These are phyloP conservation scores for Medicago arabica DNA, from an alignment of 306 rosid species.

Conservation along the genomic window DNA sequence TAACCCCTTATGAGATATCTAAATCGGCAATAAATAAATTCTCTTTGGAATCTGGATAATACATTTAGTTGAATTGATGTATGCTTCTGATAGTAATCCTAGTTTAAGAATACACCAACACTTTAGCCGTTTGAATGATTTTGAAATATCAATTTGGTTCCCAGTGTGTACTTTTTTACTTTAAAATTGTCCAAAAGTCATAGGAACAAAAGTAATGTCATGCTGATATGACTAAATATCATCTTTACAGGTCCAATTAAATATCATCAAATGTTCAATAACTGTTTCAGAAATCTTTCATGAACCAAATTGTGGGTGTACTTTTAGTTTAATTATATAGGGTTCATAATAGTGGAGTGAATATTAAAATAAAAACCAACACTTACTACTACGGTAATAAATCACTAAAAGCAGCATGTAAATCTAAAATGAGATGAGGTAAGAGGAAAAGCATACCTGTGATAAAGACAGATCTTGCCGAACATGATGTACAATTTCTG, in stretches of 20 bases:
- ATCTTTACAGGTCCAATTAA: slow-evolving; percentile 10
- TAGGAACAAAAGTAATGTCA: neutral
- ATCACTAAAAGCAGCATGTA: slow-evolving; percentile 15
- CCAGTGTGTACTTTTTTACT: neutral
- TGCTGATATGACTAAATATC: slow-evolving; percentile 11
- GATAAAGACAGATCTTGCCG: slow-evolving; percentile 84
- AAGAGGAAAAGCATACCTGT: slow-evolving; percentile 62
- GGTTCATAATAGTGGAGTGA: neutral
- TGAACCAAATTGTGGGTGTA: neutral
- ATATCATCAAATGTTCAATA: slow-evolving; percentile 2
- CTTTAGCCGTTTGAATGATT: slow-evolving; percentile 8
- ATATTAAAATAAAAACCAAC: neutral
- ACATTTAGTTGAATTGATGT: slow-evolving; percentile 8
- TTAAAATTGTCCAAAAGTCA: slow-evolving; percentile 25
- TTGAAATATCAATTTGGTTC: slow-evolving; percentile 16
- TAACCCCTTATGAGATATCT: slow-evolving; percentile 12
- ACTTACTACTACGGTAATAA: slow-evolving; percentile 17
- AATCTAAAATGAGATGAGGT: slow-evolving; percentile 29
- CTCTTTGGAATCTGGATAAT: neutral
- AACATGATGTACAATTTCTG: slow-evolving; percentile 99
- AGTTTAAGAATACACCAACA: slow-evolving; percentile 1
- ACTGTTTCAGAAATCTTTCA: slow-evolving; percentile 2
- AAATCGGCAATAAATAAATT: slow-evolving; percentile 28
- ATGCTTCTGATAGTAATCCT: slow-evolving; percentile 7
- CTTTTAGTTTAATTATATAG: slow-evolving; percentile 13